Base-by-base conservation (phyloP, 1,284 basidiomycete genomes). In the Takashimella tepidaria region DNA sequence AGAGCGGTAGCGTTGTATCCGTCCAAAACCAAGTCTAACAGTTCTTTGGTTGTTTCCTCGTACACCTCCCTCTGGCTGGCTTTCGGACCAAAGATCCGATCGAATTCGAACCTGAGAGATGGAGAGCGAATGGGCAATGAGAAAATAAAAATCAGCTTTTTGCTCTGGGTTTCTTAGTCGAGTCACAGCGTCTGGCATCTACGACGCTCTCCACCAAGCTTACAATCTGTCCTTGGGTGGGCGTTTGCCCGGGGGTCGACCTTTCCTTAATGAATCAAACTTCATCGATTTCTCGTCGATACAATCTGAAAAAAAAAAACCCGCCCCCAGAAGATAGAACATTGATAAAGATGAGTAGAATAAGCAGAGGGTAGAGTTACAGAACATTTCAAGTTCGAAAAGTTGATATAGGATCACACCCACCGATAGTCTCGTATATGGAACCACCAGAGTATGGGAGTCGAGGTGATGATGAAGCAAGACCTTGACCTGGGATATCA, bases 1-100 rank as follows among this genome's bases (percentile, higher is more conserved):
- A 98, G 97, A 6, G 95, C 88, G 5, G 93, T 98, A 27, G 92
- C 88, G 66, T 98, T 96, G 77, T 84, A 97, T n/a, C 93, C 93
- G 63, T 95, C 87, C 56, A 98, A 77, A 16, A 98, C 78, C 37
- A 88, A 86, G 57, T 83, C 80, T 20, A 98, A 78, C 43, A 98
- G 78, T 27, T 89, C 89, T 67, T 86, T 86, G 11, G 90, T 83
- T 4, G 92, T 95, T 50, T 83, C 79, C 62, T 86, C 84, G 69
- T 91, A 97, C 10, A 97, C 88, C 55, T 91, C 87, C 58, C 84
- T 81, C 75, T 98, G 93, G 19, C 78, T 79, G 23, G 88, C 82
- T 41, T 87, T 82, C 10, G 31, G 31, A 8, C 31, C 31, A 37
- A 37, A 37, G 31, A 37, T 37, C 31, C 31, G 31, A 37, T 37